Evolutionary conservation across 2,329 filamentous ascomycete genomes (phyloP).

Genomic region (Rosellinia necatrix): DNA sequence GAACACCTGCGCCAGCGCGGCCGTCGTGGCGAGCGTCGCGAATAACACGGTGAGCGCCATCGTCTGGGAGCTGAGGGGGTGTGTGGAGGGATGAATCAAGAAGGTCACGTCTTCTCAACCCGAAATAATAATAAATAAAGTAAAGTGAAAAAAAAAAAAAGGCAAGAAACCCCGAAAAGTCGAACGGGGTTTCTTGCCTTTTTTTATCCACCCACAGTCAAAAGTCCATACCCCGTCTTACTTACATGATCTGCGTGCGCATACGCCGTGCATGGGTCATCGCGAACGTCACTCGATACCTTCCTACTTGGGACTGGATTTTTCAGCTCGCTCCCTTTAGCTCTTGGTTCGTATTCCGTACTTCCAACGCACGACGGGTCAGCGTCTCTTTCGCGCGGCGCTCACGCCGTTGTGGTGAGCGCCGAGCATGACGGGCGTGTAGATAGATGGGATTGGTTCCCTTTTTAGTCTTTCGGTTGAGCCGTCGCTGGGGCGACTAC

Average conservation of each 20-base stretch:
- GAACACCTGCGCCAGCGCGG: conserved; percentile 19
- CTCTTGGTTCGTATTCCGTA: conserved; percentile 9
- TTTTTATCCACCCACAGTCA: background rate
- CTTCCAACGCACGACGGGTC: no score
- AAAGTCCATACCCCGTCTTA: background rate
- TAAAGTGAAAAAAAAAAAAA: no score
- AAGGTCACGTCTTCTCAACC: background rate
- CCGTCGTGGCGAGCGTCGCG: conserved; percentile 10
- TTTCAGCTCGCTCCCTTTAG: conserved; percentile 8
- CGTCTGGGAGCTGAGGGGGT: background rate
- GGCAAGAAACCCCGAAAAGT: no score
- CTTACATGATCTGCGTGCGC: no score
- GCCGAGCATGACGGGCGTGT: no score
- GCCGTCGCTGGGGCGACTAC: no score
- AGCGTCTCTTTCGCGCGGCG: no score
- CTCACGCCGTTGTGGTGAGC: no score
- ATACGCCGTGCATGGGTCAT: background rate
- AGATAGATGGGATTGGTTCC: no score
- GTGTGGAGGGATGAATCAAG: background rate
- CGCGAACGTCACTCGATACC: background rate
- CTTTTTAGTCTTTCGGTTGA: no score
- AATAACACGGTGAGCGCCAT: conserved; percentile 17
- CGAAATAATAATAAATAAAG: no score
- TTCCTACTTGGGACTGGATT: conserved; percentile 22
- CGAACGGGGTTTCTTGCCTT: background rate